Percentiles rank a stretch among this genome's conserved stretches.
Evolutionary conservation across 345 rosid genomes (phyloP).

Genomic region (Eucalyptus shirleyi): DNA sequence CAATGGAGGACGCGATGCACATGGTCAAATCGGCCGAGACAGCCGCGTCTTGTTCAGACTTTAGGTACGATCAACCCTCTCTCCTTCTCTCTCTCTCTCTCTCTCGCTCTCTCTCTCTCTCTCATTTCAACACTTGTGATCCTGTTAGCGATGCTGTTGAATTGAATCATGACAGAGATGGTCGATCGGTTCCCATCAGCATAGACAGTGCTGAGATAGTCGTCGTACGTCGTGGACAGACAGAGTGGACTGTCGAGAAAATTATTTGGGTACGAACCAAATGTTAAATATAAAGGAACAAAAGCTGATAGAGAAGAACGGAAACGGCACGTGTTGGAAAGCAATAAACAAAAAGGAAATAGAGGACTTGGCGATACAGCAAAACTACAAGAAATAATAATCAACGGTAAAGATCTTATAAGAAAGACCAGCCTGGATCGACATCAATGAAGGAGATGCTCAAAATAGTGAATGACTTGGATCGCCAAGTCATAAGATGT

Average conservation of each 20-base stretch:
- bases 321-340: too few species aligned
- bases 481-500: too few species aligned
- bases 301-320: too few species aligned
- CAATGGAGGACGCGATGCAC: neutral
- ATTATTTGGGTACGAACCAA: neutral
- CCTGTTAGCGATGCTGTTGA: neutral
- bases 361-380: too few species aligned
- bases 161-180: neutral
- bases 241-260: slow-evolving; percentile 9
- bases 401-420: too few species aligned
- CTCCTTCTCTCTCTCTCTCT: neutral
- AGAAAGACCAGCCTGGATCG: too few species aligned
- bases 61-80: neutral
- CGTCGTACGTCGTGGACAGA: slow-evolving; percentile 9
- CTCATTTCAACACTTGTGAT: neutral
- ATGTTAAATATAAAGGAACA: too few species aligned
- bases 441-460: too few species aligned
- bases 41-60: neutral
- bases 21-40: neutral
- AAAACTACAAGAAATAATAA: too few species aligned
- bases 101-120: neutral
- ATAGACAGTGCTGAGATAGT: neutral
- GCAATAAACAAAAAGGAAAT: too few species aligned
- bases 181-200: neutral
- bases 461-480: too few species aligned